These are phyloP conservation scores for Gigaspora rosea DNA, from an alignment of 192 early-diverging fungal species.

Conservation along the genomic window DNA sequence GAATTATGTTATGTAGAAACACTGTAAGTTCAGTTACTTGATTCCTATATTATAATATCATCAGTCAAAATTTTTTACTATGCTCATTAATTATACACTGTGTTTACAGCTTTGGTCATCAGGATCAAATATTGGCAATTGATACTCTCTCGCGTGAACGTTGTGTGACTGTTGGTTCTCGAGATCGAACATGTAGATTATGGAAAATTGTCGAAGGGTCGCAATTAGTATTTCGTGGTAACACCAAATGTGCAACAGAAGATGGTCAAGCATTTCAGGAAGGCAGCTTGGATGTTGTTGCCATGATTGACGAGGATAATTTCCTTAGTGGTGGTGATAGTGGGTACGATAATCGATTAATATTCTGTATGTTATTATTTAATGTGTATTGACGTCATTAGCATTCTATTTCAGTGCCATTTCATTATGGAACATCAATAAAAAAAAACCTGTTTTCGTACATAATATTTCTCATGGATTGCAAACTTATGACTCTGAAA, in stretches of 20 bases:
- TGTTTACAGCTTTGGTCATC: constrained; percentile 80
- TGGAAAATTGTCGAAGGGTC: constrained; percentile 97
- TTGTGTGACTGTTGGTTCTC: constrained; percentile 85
- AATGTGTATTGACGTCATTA: not conserved
- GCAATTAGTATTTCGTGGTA: constrained; percentile 90
- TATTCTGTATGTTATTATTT: not conserved
- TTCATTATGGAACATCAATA: constrained; percentile 88
- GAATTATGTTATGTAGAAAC: constrained; percentile 93
- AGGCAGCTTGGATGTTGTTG: constrained; percentile 80
- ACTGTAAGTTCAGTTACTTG: constrained; percentile 41
- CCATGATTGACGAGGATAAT: constrained; percentile 90
- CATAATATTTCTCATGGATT: constrained; percentile 75
- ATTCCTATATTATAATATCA: not conserved
- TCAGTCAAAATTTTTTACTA: not conserved
- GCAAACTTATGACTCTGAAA: constrained; percentile 48
- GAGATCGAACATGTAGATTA: constrained; percentile 86
- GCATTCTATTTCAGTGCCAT: constrained; percentile 60
- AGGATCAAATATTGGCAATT: constrained; percentile 83
- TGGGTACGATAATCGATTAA: constrained; percentile 52
- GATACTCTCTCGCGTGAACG: constrained; percentile 85
- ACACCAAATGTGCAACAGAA: constrained; percentile 44
- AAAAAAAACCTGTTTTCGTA: constrained; percentile 92
- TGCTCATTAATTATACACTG: constrained; percentile 14
- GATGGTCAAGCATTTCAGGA: constrained; percentile 49
- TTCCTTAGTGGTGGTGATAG: constrained; percentile 92